Evolutionary conservation across 106 monocot genomes (phyloP).

Genomic region (Agapanthus africanus): DNA sequence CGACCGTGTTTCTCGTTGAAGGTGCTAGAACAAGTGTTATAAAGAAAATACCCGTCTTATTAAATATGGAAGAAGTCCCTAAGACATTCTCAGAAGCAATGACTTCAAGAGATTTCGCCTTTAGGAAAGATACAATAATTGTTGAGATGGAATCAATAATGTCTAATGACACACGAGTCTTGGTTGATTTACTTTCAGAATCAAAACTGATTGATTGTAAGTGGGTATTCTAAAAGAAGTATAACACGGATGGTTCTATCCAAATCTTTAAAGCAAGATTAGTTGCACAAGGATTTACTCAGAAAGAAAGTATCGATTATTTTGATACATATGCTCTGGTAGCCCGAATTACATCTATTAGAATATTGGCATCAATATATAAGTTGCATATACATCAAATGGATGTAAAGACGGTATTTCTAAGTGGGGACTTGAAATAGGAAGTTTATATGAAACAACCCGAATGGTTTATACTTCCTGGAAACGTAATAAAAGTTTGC

Average conservation of each 20-base stretch:
- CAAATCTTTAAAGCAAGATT: slow-evolving; percentile 2
- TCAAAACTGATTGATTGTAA: not conserved
- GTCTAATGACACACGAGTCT: not conserved
- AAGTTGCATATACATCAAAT: not conserved
- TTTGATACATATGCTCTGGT: not conserved
- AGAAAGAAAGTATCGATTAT: not conserved
- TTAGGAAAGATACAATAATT: not conserved
- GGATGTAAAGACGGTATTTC: not conserved
- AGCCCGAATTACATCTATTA: not conserved
- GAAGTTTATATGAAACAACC: slow-evolving; percentile 1
- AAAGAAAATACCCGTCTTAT: not conserved
- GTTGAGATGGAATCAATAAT: not conserved
- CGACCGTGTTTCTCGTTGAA: not conserved
- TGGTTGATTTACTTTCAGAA: not conserved
- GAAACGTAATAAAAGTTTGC: slow-evolving; percentile 1
- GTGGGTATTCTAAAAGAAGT: slow-evolving; percentile 1
- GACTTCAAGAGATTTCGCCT: not conserved
- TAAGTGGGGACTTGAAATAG: not conserved
- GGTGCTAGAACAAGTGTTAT: not conserved
- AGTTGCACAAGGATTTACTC: not conserved
- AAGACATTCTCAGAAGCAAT: not conserved
- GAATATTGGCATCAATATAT: not conserved
- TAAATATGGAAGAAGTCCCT: not conserved
- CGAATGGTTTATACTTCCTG: not conserved
- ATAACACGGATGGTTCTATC: not conserved